A percentile compares a stretch with the other conserved stretches of the same genome.
phyloP scores from a whole-genome alignment of 2,329 filamentous ascomycete species.

The Botrytis squamosa region DNA sequence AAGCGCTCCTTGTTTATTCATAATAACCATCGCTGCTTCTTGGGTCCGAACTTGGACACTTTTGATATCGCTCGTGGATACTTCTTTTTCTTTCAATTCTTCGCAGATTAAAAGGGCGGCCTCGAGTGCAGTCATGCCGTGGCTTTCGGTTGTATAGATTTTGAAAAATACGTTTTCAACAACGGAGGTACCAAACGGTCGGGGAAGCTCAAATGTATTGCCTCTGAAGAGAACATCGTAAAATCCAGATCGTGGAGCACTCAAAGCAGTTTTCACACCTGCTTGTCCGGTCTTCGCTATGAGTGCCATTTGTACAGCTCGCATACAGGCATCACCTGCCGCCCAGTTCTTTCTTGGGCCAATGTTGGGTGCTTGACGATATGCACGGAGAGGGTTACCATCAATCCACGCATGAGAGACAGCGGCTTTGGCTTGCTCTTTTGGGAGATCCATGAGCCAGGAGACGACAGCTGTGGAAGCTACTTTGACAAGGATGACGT shows the following conservation, averaged over 20 bases:
- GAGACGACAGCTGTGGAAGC: constrained; percentile 43
- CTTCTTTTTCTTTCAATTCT: constrained; percentile 24
- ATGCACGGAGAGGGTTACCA: constrained; percentile 41
- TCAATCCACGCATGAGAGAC: constrained; percentile 45
- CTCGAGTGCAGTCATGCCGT: constrained; percentile 40
- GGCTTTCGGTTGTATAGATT: constrained; percentile 36
- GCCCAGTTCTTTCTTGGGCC: constrained; percentile 46
- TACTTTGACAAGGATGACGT: constrained; percentile 45
- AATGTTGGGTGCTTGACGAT: constrained; percentile 40
- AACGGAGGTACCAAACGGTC: constrained; percentile 28
- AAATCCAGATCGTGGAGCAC: constrained; percentile 41
- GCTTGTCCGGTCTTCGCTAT: constrained; percentile 36
- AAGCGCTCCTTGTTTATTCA: constrained; percentile 37
- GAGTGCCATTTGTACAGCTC: constrained; percentile 43
- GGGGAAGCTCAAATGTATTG: constrained; percentile 30
- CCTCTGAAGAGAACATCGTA: constrained; percentile 31
- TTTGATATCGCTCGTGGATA: constrained; percentile 30
- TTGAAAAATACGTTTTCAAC: constrained; percentile 38
- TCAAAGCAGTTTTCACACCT: constrained; percentile 39
- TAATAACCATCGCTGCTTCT: constrained; percentile 38
- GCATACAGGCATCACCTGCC: constrained; percentile 43
- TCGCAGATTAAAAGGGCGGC: constrained; percentile 33
- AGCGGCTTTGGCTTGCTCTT: constrained; percentile 40
- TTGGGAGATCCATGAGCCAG: constrained; percentile 41
- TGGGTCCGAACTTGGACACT: constrained; percentile 38